phyloP scores from a whole-genome alignment of 1,284 basidiomycete species.

The Ceratobasidium papillatum region DNA sequence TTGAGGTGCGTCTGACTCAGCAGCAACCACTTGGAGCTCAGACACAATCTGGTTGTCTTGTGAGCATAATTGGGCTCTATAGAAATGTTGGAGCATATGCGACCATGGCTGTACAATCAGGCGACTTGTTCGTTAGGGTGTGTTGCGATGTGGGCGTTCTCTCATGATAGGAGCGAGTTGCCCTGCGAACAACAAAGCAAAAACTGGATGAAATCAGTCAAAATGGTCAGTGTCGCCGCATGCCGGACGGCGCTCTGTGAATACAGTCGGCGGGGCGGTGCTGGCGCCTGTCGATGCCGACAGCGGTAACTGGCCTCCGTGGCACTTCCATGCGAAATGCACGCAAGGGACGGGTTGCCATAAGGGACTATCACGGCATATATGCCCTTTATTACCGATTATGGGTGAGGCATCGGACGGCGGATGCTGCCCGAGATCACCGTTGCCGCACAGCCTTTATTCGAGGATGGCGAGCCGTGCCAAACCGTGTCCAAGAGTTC shows the following conservation, averaged over 20 bases:
- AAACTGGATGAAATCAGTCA: not conserved
- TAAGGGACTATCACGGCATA: not conserved
- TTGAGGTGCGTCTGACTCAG: not conserved
- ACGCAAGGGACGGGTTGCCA: not conserved
- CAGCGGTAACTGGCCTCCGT: not conserved
- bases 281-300: not conserved
- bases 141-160: not conserved
- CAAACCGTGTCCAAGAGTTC: slow-evolving; percentile 5
- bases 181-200: slow-evolving; percentile 1
- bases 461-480: slow-evolving; percentile 8
- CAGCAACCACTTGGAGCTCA: not conserved
- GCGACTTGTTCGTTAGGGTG: not conserved
- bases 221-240: not conserved
- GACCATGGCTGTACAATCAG: not conserved
- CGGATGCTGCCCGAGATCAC: slow-evolving; percentile 23
- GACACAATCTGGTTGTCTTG: not conserved
- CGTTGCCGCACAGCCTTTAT: slow-evolving; percentile 26
- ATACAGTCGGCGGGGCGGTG: slow-evolving; percentile 19
- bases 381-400: not conserved
- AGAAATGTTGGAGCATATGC: not conserved
- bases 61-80: not conserved
- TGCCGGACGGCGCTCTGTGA: not conserved
- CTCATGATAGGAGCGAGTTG: not conserved
- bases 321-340: not conserved
- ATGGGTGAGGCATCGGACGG: not conserved